Percentiles rank a stretch among this genome's conserved stretches.
Evolutionary conservation across 768 basidiomycete species (phyloP).

Genomic region (Kwoniella pini): DNA sequence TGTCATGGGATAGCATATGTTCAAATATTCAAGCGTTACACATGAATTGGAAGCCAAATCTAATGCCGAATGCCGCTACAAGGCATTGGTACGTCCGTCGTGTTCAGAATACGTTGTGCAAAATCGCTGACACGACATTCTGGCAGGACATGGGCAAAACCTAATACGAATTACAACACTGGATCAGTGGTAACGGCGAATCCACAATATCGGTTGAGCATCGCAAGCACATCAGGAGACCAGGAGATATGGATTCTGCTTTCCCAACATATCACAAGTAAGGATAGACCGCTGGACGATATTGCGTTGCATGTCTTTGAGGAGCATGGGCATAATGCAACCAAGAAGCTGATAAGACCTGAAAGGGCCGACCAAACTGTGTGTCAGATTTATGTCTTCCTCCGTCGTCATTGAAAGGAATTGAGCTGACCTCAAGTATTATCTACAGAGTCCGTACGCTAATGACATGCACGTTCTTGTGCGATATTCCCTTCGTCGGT

Average conservation of each 20-base stretch:
- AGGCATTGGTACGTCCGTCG: constrained; percentile 69
- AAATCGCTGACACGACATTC: neutral
- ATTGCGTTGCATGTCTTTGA: constrained; percentile 64
- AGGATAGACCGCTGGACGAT: constrained; percentile 65
- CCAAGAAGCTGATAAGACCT: neutral
- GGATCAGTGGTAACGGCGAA: neutral
- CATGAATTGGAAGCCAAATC: constrained; percentile 78
- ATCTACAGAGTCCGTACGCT: constrained; percentile 52
- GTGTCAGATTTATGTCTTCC: neutral
- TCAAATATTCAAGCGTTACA: constrained; percentile 76
- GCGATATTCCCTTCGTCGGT: constrained; percentile 14
- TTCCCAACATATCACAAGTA: constrained; percentile 70
- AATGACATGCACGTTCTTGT: constrained; percentile 60
- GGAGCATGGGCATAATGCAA: constrained; percentile 15
- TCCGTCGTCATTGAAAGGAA: neutral
- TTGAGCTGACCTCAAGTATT: neutral
- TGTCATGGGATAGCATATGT: constrained; percentile 78
- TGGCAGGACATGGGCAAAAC: constrained; percentile 37
- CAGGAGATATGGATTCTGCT: constrained; percentile 77
- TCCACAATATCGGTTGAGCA: constrained; percentile 21
- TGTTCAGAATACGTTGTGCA: neutral
- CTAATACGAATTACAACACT: constrained; percentile 2
- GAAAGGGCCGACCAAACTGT: constrained; percentile 12
- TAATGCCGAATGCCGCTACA: constrained; percentile 60
- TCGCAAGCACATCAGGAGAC: constrained; percentile 1